These are phyloP conservation scores for Anisogramma anomala DNA, from an alignment of 2,329 filamentous ascomycete genomes.

Conservation along the genomic window DNA sequence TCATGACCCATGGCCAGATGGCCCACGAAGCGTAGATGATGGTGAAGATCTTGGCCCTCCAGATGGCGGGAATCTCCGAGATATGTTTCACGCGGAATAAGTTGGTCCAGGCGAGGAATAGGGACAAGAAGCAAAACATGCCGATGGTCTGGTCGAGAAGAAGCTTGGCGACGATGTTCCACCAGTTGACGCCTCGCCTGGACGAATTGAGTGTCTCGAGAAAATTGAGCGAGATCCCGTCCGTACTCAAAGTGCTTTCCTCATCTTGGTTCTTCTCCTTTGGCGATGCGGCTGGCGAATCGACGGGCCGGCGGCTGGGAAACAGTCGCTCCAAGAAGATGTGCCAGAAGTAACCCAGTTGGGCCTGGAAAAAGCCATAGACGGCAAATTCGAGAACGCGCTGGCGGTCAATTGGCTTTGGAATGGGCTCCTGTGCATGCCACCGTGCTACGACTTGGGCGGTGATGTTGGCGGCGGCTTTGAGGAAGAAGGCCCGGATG, in stretches of 20 bases:
- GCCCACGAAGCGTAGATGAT: conserved; percentile 18
- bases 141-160: conserved; percentile 19
- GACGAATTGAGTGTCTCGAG: conserved; percentile 6
- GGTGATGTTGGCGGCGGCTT: conserved; percentile 15
- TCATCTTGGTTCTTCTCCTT: conserved; percentile 16
- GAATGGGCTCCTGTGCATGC: conserved; percentile 10
- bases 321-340: conserved; percentile 18
- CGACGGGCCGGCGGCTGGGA: conserved; percentile 13
- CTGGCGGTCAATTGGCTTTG: conserved; percentile 15
- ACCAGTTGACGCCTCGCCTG: conserved; percentile 15
- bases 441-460: conserved; percentile 15
- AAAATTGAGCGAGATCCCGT: conserved; percentile 10
- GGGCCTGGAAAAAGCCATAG: conserved; percentile 19
- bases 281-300: conserved; percentile 1
- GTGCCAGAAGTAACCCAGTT: conserved; percentile 19
- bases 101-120: conserved; percentile 19
- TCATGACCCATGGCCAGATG: conserved; percentile 19
- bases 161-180: conserved; percentile 17
- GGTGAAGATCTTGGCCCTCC: conserved; percentile 16
- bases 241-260: conserved; percentile 12
- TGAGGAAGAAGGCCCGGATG: conserved; percentile 14
- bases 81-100: conserved; percentile 16
- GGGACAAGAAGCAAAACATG: conserved; percentile 15
- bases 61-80: conserved; percentile 13
- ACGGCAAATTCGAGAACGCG: conserved; percentile 19